phyloP scores from a whole-genome alignment of 371 early-diverging fungal species.

The Lichtheimia hyalospora region DNA sequence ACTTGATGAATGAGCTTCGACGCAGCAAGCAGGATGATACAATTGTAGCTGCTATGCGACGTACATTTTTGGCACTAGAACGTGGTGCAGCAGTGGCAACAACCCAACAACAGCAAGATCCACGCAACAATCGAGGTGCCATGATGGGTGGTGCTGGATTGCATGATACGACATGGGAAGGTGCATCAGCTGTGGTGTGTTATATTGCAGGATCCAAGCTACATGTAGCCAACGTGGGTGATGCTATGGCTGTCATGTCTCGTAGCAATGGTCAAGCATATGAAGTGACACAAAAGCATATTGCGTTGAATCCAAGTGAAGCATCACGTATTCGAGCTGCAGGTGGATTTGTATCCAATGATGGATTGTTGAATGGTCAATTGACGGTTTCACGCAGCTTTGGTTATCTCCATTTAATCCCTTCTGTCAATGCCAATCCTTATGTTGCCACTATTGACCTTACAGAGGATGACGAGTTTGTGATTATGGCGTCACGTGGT shows the following conservation, averaged over 20 bases:
- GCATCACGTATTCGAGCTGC: constrained; percentile 72
- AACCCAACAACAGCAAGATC: constrained; percentile 29
- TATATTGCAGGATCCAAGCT: constrained; percentile 78
- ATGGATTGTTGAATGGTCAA: constrained; percentile 71
- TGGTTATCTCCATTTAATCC: constrained; percentile 82
- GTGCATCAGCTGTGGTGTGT: constrained; percentile 72
- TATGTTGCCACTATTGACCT: constrained; percentile 71
- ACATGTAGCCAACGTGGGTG: constrained; percentile 91
- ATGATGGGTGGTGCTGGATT: too few species aligned
- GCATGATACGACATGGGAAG: constrained; percentile 19
- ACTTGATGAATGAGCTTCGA: constrained; percentile 73
- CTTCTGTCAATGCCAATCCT: constrained; percentile 86
- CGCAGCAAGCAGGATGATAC: constrained; percentile 55
- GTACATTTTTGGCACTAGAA: constrained; percentile 76
- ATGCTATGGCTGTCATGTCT: constrained; percentile 82
- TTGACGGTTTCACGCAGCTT: constrained; percentile 78
- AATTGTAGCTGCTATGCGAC: constrained; percentile 61
- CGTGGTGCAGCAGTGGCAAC: constrained; percentile 22
- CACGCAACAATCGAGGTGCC: too few species aligned
- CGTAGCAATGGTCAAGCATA: constrained; percentile 70
- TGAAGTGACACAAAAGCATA: constrained; percentile 77
- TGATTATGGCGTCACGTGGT: constrained; percentile 81
- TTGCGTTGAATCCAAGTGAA: constrained; percentile 69
- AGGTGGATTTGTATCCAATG: constrained; percentile 78
- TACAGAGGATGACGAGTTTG: constrained; percentile 84